These are phyloP conservation scores for Lasiosphaeriaceae sp. DNA, from an alignment of 495 filamentous ascomycete genomes.

Conservation along the genomic window DNA sequence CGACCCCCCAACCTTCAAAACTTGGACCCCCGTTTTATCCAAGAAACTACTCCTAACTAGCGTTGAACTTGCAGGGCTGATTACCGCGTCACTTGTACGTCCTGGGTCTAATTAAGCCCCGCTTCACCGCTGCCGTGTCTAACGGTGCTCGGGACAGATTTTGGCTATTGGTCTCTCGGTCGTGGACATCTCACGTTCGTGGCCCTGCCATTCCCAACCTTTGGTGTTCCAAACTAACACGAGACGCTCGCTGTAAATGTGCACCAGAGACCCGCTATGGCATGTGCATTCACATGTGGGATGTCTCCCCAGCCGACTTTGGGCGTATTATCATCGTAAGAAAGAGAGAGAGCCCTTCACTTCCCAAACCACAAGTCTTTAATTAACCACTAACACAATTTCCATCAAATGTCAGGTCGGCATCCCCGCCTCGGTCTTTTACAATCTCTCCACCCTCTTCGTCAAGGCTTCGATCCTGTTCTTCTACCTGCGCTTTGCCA, in stretches of 20 bases:
- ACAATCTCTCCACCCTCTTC: conserved; percentile 27
- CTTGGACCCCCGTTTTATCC: neutral
- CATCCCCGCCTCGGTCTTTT: conserved; percentile 18
- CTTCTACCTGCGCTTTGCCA: conserved; percentile 28
- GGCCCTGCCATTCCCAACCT: neutral
- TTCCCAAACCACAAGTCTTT: no score
- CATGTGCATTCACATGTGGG: conserved; percentile 5
- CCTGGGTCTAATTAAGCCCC: neutral
- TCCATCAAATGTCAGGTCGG: conserved; percentile 11
- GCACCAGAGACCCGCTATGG: conserved; percentile 1
- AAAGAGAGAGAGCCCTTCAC: no score
- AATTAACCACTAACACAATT: neutral
- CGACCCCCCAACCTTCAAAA: neutral
- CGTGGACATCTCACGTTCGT: neutral
- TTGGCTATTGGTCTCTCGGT: conserved; percentile 6
- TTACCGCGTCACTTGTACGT: neutral
- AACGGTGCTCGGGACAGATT: neutral
- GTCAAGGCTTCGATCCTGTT: conserved; percentile 27
- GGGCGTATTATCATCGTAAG: neutral
- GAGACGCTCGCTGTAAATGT: neutral
- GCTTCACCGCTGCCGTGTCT: neutral
- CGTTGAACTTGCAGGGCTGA: conserved; percentile 1
- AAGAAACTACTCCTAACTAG: conserved; percentile 3
- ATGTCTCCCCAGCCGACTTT: conserved; percentile 4
- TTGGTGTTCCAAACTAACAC: neutral